These are phyloP conservation scores for Raddia distichophylla DNA, from an alignment of 176 grass and related monocot species.

Conservation along the genomic window DNA sequence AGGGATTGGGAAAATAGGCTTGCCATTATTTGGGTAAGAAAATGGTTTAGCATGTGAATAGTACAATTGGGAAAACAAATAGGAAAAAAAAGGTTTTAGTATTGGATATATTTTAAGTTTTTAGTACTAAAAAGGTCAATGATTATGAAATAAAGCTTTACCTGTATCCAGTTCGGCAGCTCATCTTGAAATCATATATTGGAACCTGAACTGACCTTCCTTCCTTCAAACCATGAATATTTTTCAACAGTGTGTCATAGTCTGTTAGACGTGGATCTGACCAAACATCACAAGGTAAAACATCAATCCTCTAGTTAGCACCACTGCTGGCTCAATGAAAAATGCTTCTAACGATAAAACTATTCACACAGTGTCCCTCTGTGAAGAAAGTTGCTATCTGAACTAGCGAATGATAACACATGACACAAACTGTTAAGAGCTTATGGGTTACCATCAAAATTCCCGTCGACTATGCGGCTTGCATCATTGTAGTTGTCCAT, in stretches of 20 bases:
- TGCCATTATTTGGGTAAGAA: too few relatives aligned
- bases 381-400: neutral
- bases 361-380: neutral
- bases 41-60: too few relatives aligned
- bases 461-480: conserved; percentile 87
- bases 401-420: neutral
- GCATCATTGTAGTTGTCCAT: conserved; percentile 99
- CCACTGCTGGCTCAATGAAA: neutral
- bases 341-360: neutral
- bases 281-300: conserved; percentile 34
- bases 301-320: conserved; percentile 21
- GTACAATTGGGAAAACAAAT: too few relatives aligned
- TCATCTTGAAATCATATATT: conserved; percentile 96
- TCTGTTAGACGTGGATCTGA: conserved; percentile 94
- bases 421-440: conserved; percentile 11
- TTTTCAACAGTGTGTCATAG: conserved; percentile 93
- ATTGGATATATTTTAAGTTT: neutral
- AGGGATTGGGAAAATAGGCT: too few relatives aligned
- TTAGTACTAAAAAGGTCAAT: conserved; percentile 29
- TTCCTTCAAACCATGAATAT: conserved; percentile 86
- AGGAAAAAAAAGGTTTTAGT: too few relatives aligned
- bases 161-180: conserved; percentile 92
- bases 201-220: conserved; percentile 87
- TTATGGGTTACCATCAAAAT: conserved; percentile 86
- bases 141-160: conserved; percentile 24